These are phyloP conservation scores for Glycine tomentella DNA, from an alignment of 306 rosid species.

Conservation along the genomic window DNA sequence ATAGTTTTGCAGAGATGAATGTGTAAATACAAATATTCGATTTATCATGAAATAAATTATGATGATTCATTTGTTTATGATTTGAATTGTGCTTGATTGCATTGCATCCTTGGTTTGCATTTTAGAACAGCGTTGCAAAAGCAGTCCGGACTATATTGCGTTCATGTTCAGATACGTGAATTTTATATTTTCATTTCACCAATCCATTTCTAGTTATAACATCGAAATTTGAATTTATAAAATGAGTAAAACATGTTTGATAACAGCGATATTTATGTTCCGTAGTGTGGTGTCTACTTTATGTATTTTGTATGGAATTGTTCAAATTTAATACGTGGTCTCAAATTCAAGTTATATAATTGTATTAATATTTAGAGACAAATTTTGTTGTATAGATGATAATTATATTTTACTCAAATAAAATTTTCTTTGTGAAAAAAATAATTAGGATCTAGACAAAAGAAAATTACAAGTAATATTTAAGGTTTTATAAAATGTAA, in stretches of 20 bases:
- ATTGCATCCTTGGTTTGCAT: slow-evolving; percentile 15
- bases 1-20: slow-evolving; percentile 33
- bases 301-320: too few species aligned
- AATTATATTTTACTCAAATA: too few species aligned
- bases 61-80: slow-evolving; percentile 19
- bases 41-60: slow-evolving; percentile 32
- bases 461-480: too few species aligned
- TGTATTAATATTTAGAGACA: too few species aligned
- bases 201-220: neutral
- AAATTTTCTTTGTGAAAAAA: too few species aligned
- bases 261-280: neutral
- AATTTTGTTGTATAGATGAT: too few species aligned
- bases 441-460: too few species aligned
- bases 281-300: too few species aligned
- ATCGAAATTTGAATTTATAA: neutral
- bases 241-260: slow-evolving; percentile 5
- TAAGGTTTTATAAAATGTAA: too few species aligned
- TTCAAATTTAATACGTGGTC: too few species aligned
- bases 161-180: neutral
- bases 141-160: neutral
- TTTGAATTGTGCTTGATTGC: neutral
- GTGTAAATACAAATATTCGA: slow-evolving; percentile 44
- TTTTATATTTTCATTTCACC: neutral
- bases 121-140: slow-evolving; percentile 12
- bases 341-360: too few species aligned